These are phyloP conservation scores for Aspergillus sp. DNA, from an alignment of 2,329 filamentous ascomycete genomes.

Conservation along the genomic window DNA sequence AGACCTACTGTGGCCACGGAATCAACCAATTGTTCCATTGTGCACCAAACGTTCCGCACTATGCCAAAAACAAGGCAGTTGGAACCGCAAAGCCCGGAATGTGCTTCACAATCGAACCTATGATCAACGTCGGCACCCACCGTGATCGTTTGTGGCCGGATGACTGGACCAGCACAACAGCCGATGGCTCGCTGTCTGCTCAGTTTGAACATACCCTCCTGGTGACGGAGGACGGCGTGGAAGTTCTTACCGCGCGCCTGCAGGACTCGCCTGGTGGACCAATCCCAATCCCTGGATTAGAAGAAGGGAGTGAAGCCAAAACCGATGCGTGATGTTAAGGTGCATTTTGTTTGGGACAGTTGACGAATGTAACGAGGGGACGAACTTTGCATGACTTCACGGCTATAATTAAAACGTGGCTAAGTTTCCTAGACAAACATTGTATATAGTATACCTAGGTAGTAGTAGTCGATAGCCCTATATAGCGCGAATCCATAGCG, in stretches of 20 bases:
- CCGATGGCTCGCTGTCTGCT: conserved; percentile 84
- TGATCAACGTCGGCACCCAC: conserved; percentile 92
- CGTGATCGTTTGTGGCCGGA: conserved; percentile 96
- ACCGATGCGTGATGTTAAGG: conserved; percentile 11
- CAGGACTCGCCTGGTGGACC: conserved; percentile 74
- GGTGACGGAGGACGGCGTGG: conserved; percentile 78
- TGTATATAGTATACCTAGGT: conserved; percentile 5
- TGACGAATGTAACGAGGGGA: conserved; percentile 12
- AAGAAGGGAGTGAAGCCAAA: conserved; percentile 24
- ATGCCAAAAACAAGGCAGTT: conserved; percentile 97
- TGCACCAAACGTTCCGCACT: conserved; percentile 92
- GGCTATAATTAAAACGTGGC: neutral
- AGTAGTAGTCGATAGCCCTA: conserved; percentile 1
- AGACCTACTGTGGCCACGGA: conserved; percentile 94
- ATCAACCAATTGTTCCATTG: conserved; percentile 93
- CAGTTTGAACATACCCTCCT: conserved; percentile 92
- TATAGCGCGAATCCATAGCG: neutral
- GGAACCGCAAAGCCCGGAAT: conserved; percentile 93
- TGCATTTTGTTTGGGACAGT: conserved; percentile 6
- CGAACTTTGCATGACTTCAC: conserved; percentile 2
- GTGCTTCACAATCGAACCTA: conserved; percentile 99
- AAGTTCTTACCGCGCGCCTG: conserved; percentile 73
- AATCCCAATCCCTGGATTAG: conserved; percentile 55
- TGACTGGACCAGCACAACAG: conserved; percentile 95
- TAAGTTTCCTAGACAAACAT: neutral